Base-by-base conservation (phyloP, 805 yeast species). In the Wickerhamiella azymoides region DNA sequence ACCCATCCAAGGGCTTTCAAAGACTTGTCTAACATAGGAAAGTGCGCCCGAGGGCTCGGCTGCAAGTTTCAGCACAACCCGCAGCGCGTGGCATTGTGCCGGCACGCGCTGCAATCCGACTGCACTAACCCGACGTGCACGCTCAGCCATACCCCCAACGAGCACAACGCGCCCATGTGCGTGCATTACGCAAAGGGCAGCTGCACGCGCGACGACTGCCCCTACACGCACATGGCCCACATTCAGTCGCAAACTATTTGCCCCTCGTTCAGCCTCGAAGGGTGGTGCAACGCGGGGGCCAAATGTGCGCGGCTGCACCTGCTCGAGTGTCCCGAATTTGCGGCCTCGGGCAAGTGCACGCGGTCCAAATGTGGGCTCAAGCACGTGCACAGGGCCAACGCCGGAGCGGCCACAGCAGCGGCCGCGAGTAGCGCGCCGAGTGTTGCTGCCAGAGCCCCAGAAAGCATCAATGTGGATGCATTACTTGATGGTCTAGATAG, bases 321-420 rank as follows among this genome's bases (percentile, higher is more conserved):
- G 13, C 71, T 66, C 52, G 73, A 74, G 48, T 83, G 93, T 61
- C 89, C 93, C 0, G 89, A 82, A 55, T 73, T 70, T 52, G 79
- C 74, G 51, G 77, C 74, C 49, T 65, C 65, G n/a, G 80, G 79
- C 10, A 55, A 52, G 27, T 83, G 93, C 58, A 67, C 75, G 1
- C 61, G 74, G 44, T 74, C 57, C 21, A 55, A 60, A 17, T 82
- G 89, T 57, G 59, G 62, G n/a, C 62, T 82, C 39, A 56, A 57
- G 32, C 89, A 81, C 59, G 59, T 68, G 48, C 47, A 55, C 39
- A 48, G 65, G 49, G 61, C 53, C 45, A 35, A 45, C 14, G 30
- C 26, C 14, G 19, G 24, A 16, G n/a, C n/a, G 59, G 50, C 6
- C 53, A 36, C 3, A 49, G 48, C 24, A 40, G 52, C 10, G 51